These are phyloP conservation scores for Aspergillus sp. DNA, from an alignment of 2,329 filamentous ascomycete species.

Conservation along the genomic window DNA sequence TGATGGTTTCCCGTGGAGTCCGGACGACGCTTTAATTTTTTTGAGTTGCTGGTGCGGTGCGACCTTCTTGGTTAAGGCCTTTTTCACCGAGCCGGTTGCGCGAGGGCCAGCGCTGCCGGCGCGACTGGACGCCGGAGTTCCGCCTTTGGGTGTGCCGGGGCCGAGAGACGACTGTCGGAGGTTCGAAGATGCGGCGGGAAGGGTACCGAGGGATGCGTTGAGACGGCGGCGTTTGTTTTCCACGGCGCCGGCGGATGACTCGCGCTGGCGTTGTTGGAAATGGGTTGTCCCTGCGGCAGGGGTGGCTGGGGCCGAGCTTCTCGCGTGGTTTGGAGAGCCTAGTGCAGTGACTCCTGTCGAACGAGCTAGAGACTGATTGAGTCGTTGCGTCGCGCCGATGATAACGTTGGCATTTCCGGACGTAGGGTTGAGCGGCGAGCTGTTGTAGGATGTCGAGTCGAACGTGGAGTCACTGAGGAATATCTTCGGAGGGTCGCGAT, in stretches of 20 bases:
- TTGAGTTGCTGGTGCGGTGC: constrained; percentile 54
- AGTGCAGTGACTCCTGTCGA: constrained; percentile 38
- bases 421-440: constrained; percentile 53
- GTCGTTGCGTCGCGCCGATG: constrained; percentile 51
- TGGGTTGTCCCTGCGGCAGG: constrained; percentile 40
- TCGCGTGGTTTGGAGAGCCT: constrained; percentile 36
- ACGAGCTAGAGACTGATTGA: constrained; percentile 41
- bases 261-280: constrained; percentile 51
- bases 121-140: constrained; percentile 53
- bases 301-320: constrained; percentile 47
- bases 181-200: constrained; percentile 55
- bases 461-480: constrained; percentile 50
- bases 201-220: constrained; percentile 52
- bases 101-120: constrained; percentile 60
- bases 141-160: constrained; percentile 63
- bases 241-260: constrained; percentile 54
- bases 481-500: constrained; percentile 47
- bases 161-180: constrained; percentile 62
- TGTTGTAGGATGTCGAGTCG: constrained; percentile 42
- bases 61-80: constrained; percentile 53
- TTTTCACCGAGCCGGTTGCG: constrained; percentile 40
- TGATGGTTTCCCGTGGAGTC: constrained; percentile 34
- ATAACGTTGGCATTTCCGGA: constrained; percentile 56
- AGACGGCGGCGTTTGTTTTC: constrained; percentile 61
- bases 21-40: constrained; percentile 35